These are phyloP conservation scores for Trichoderma hamatum DNA, from an alignment of 2,329 filamentous ascomycete genomes.

Conservation along the genomic window DNA sequence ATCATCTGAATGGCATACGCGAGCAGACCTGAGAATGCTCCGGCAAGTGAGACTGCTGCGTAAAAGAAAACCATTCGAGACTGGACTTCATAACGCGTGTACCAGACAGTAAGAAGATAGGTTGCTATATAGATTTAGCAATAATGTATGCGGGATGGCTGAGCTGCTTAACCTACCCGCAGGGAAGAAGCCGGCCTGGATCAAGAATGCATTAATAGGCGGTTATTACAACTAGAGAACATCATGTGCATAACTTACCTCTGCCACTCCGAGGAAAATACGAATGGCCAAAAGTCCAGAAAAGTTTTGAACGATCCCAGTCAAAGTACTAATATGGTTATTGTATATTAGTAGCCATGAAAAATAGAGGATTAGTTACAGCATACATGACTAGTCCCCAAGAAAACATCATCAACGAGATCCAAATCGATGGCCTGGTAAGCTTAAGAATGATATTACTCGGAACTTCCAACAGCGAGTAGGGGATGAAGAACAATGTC, in stretches of 20 bases:
- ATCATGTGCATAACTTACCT: conserved; percentile 42
- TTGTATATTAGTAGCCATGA: not conserved
- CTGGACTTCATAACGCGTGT: conserved; percentile 83
- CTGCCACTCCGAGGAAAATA: conserved; percentile 80
- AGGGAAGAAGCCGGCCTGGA: conserved; percentile 64
- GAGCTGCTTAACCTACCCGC: conserved; percentile 20
- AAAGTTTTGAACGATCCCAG: conserved; percentile 79
- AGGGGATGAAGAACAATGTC: conserved; percentile 34
- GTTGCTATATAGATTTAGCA: conserved; percentile 44
- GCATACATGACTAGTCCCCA: conserved; percentile 15
- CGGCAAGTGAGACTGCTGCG: conserved; percentile 74
- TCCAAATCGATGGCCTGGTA: conserved; percentile 8
- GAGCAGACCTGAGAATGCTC: conserved; percentile 82
- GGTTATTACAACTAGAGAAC: not conserved
- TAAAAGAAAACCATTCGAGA: conserved; percentile 94
- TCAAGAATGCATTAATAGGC: not conserved
- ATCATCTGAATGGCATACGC: conserved; percentile 86
- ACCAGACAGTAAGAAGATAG: conserved; percentile 86
- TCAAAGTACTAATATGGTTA: conserved; percentile 70
- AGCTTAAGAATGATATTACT: conserved; percentile 28
- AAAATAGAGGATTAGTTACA: too few species aligned
- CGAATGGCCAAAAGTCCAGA: conserved; percentile 74
- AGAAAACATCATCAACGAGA: conserved; percentile 16
- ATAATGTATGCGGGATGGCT: not conserved
- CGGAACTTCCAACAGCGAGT: conserved; percentile 28